A percentile compares a stretch with the other conserved stretches of the same genome.
Evolutionary conservation across 495 filamentous ascomycete genomes (phyloP).

Genomic region (Penicillium crystallinum): DNA sequence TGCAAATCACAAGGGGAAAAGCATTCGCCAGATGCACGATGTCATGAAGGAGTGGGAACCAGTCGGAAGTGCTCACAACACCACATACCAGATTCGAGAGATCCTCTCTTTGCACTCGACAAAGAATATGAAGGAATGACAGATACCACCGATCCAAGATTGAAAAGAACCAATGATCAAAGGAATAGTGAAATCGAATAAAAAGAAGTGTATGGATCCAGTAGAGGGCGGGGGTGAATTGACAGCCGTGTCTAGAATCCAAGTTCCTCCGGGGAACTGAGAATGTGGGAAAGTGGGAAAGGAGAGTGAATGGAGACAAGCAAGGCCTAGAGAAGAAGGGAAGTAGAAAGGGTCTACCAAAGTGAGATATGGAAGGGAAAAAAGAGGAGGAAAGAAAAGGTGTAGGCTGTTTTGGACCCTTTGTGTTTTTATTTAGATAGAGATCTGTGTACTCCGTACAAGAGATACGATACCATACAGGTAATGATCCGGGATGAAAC

Average conservation of each 20-base stretch:
- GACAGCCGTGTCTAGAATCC: conserved; percentile 4
- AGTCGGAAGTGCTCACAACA: neutral
- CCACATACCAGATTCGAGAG: conserved; percentile 24
- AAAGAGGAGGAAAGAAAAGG: conserved; percentile 3
- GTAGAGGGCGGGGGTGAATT: neutral
- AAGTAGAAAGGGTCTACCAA: neutral
- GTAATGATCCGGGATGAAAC: neutral
- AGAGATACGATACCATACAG: neutral
- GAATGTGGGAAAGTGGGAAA: conserved; percentile 17
- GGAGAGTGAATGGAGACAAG: conserved; percentile 17
- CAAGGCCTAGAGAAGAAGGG: conserved; percentile 18
- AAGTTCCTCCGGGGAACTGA: conserved; percentile 41
- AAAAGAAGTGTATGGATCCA: neutral
- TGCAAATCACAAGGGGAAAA: conserved; percentile 13
- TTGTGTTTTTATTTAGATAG: conserved; percentile 23
- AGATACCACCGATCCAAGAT: neutral
- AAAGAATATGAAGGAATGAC: conserved; percentile 10
- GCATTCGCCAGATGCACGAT: conserved; percentile 7
- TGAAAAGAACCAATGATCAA: neutral
- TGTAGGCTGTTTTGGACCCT: conserved; percentile 18
- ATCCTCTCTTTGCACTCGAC: neutral
- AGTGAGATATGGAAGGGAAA: conserved; percentile 10
- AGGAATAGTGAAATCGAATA: neutral
- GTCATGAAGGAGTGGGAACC: conserved; percentile 1
- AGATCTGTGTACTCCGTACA: conserved; percentile 16